phyloP scores from a whole-genome alignment of 257 asterid genomes.

The Lycium ferocissimum region DNA sequence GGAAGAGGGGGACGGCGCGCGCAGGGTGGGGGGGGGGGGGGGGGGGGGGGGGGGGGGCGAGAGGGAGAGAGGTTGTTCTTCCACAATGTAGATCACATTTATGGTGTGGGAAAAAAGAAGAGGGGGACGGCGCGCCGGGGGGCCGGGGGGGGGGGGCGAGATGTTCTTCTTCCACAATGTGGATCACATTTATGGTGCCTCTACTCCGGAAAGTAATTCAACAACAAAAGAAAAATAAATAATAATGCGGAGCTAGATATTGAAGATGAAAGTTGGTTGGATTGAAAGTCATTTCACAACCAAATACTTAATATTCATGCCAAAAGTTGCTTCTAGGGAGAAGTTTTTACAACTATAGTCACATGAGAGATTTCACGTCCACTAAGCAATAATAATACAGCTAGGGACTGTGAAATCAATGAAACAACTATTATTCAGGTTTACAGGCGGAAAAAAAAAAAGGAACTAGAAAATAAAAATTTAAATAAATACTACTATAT shows the following conservation, averaged over 20 bases:
- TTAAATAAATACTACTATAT: not conserved
- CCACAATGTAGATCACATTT: no score
- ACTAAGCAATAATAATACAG: conserved; percentile 23
- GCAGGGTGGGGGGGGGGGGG: no score
- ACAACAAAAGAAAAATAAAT: not conserved
- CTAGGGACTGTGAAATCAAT: conserved; percentile 2
- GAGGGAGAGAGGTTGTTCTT: no score
- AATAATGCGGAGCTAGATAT: not conserved
- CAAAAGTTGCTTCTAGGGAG: conserved; percentile 39
- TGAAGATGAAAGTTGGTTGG: not conserved
- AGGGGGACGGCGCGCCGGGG: no score
- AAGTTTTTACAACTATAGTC: conserved; percentile 43
- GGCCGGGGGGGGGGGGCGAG: no score
- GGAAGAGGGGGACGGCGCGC: no score
- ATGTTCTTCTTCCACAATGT: no score
- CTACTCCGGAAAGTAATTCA: not conserved
- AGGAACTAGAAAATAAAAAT: not conserved
- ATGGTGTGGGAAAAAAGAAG: not conserved
- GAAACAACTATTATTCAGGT: not conserved
- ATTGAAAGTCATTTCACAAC: not conserved
- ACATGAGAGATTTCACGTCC: not conserved
- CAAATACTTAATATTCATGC: not conserved
- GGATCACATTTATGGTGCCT: not conserved
- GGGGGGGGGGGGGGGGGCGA: no score
- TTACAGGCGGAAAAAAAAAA: not conserved